Evolutionary conservation across 148 eudicot species (phyloP), one percentile per base, ranked within the genome.

Genomic region (Silene conica): DNA sequence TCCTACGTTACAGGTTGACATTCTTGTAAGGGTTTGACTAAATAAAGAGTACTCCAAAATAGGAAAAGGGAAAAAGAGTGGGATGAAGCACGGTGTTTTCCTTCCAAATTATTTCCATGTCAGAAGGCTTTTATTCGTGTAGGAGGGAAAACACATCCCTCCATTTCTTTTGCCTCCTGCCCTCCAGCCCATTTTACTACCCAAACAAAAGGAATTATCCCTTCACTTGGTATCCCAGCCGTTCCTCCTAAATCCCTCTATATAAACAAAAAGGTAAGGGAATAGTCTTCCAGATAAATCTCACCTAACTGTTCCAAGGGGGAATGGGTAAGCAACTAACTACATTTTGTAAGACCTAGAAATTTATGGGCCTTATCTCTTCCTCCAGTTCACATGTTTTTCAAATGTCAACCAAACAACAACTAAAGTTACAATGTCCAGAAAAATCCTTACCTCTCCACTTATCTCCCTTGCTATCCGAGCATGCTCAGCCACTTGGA

Each of bases 391-490:
- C 55, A 50, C 55, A 50, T 50, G 55, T 15, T 50, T 50, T 50
- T 50, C 55, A 12, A 50, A 50, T 50, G 55, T 50, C 18, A 50
- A 50, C 55, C 4, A 50, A 50, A 50, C 55, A 9, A 50, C 55
- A 9, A 50, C 55, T 25, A 5, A 55, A 31, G 41, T 21, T 2
- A 52, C 2, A 71, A 64, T 52, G 56, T 6, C 45, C 45, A 43
- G 55, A 78, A 28, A 56, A 25, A 22, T 71, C 46, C 21, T 12
- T 80, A 89, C 94, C 86, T 89, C 84, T 52, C 20, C 26, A 52
- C 80, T 72, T 71, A 87, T 57, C 52, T 87, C 88, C 80, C 54
- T 89, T 48, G 87, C 88, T 84, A 86, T 81, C 75, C 73, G 85
- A 43, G 89, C 89, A 84, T 86, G 87, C 81, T 79, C 48, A 78